A percentile compares a stretch with the other conserved stretches of the same genome.
Conservation (phyloP, 2,329 filamentous ascomycete species). For the Aspergillus eucalypticola region DNA sequence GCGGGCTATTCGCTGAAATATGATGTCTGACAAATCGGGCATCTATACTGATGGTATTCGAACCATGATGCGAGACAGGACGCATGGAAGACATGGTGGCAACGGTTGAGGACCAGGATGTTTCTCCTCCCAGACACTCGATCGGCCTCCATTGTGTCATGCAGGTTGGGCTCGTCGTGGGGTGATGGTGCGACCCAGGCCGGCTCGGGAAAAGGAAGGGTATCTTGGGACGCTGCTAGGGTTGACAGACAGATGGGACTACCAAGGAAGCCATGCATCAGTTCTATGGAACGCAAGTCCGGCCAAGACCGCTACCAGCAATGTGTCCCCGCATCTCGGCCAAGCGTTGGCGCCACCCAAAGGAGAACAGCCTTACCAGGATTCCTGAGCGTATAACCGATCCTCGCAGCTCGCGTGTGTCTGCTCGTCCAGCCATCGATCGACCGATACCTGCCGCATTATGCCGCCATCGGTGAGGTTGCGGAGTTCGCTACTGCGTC, state of each 20-base stretch:
- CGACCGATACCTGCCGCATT: constrained; percentile 25
- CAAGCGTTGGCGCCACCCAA: constrained; percentile 16
- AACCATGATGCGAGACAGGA: constrained; percentile 34
- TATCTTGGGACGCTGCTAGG: constrained; percentile 23
- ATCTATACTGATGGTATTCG: constrained; percentile 30
- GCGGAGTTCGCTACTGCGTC: constrained; percentile 17
- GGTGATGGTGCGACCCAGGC: constrained; percentile 11
- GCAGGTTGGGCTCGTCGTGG: constrained; percentile 2
- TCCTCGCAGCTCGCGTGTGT: constrained; percentile 18
- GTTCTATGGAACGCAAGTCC: constrained; percentile 7
- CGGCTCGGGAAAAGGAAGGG: constrained; percentile 22
- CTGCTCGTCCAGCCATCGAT: constrained; percentile 32
- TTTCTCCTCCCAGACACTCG: not conserved
- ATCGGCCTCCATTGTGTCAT: constrained; percentile 6
- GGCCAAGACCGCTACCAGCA: constrained; percentile 22
- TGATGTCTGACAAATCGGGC: constrained; percentile 33
- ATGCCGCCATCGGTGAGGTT: constrained; percentile 10
- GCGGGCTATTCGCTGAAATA: constrained; percentile 18
- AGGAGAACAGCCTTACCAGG: constrained; percentile 27
- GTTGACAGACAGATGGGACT: constrained; percentile 34
- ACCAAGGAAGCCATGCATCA: constrained; percentile 14
- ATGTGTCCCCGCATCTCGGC: constrained; percentile 24
- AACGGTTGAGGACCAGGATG: constrained; percentile 30
- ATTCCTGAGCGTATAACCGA: constrained; percentile 26
- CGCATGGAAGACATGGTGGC: constrained; percentile 33